These are phyloP conservation scores for Artemisia argyi DNA, from an alignment of 129 eudicot genomes.

Conservation along the genomic window DNA sequence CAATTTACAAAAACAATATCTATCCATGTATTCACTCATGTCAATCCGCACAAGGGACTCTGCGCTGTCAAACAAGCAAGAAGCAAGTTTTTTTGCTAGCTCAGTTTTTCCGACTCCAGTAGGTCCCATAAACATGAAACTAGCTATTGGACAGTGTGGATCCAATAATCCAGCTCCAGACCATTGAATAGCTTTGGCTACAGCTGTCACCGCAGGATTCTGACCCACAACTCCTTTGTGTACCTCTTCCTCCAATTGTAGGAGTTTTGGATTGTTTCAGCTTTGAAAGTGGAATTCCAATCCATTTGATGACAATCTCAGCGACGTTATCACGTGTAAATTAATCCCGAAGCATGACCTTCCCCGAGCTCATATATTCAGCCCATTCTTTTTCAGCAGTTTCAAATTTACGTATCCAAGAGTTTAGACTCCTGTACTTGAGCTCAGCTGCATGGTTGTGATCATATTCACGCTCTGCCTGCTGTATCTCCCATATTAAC, in stretches of 20 bases:
- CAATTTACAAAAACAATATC: constrained; percentile 78
- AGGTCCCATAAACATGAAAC: constrained; percentile 99
- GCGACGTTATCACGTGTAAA: constrained; percentile 88
- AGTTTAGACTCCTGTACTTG: constrained; percentile 83
- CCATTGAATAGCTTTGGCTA: constrained; percentile 94
- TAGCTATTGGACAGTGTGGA: constrained; percentile 96
- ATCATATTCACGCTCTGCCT: constrained; percentile 92
- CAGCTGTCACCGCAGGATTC: constrained; percentile 83
- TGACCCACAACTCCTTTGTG: constrained; percentile 97
- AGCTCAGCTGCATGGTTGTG: constrained; percentile 97
- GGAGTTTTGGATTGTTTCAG: constrained; percentile 84
- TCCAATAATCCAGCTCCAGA: constrained; percentile 97
- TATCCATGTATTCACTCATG: constrained; percentile 99
- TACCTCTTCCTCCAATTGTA: constrained; percentile 74
- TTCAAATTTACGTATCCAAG: constrained; percentile 78
- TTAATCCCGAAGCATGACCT: constrained; percentile 98
- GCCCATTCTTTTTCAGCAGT: constrained; percentile 80
- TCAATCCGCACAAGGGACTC: constrained; percentile 88
- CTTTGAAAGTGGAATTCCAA: constrained; percentile 94
- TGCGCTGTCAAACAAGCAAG: constrained; percentile 92
- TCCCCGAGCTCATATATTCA: constrained; percentile 83
- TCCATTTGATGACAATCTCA: constrained; percentile 96
- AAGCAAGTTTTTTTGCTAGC: constrained; percentile 93
- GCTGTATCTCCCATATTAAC: constrained; percentile 97
- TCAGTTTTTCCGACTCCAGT: constrained; percentile 99